These are phyloP conservation scores for Alternaria dauci DNA, from an alignment of 2,329 filamentous ascomycete genomes.

Conservation along the genomic window DNA sequence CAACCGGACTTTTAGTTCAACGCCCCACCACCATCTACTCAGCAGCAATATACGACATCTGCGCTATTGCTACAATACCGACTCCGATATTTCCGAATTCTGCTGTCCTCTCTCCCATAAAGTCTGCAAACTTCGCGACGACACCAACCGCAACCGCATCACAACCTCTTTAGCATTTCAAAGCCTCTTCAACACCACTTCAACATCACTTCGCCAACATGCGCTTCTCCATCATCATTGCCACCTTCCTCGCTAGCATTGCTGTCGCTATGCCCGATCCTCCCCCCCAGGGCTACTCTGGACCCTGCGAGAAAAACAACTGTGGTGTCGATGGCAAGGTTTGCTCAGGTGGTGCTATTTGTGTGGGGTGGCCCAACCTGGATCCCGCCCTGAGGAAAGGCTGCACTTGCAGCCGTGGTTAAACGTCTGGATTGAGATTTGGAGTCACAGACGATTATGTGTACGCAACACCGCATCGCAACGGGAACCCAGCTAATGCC, in stretches of 20 bases:
- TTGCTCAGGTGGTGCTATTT: conserved; percentile 13
- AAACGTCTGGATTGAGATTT: neutral
- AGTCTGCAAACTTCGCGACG: neutral
- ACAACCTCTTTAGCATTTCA: neutral
- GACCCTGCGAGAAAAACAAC: conserved; percentile 23
- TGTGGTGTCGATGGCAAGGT: conserved; percentile 20
- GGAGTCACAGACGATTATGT: neutral
- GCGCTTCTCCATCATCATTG: conserved; percentile 24
- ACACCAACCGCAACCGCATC: neutral
- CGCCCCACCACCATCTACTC: neutral
- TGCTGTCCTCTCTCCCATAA: neutral
- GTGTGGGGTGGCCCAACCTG: conserved; percentile 24
- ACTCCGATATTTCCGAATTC: neutral
- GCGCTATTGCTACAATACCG: neutral
- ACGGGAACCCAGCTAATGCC: neutral
- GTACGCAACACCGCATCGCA: neutral
- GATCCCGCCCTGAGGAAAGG: conserved; percentile 22
- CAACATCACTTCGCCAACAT: conserved; percentile 9
- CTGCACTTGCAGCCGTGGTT: conserved; percentile 27
- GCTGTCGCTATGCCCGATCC: conserved; percentile 34
- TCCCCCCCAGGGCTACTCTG: conserved; percentile 30
- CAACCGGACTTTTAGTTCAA: neutral
- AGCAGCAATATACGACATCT: neutral
- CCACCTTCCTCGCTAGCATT: conserved; percentile 25
- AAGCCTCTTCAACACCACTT: neutral